Base-by-base conservation (phyloP, 257 asterid genomes). In the Penstemon newberryi region DNA sequence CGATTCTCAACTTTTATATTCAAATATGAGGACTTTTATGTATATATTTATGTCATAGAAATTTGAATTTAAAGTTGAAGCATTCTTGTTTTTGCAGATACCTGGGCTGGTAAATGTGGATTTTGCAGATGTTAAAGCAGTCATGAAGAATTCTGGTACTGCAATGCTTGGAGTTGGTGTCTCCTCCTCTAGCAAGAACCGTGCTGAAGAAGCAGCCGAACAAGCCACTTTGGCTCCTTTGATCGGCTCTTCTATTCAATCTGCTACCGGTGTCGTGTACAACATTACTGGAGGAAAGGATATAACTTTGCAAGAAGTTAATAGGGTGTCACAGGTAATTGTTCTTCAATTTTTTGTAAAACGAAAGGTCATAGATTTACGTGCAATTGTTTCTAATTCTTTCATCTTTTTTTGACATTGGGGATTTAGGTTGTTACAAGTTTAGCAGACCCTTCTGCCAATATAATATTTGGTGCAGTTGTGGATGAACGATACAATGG, bases 151-250 rank as follows among this genome's bases (percentile, higher is more conserved):
- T 67, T 94, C 99, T 40, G 98, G 99, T 49, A 91, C 99, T 45
- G 99, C 99, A n/a, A 94, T 94, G 99, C 96, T 91, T 39, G 98
- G 99, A 15, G 97, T 91, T 39, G 99, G 99, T 42, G 98, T 94
- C 52, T 94, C 99, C 2, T 25, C 33, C 38, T 91, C 98, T 58
- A 94, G 99, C 84, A 94, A 91, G 82, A 91, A 94, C 76, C 96
- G 98, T 11, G 98, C 99, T 65, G 99, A 91, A 77, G 99, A 94
- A 82, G 99, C 99, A 67, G 99, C 99, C 6, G 96, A 94, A 77
- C 96, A 94, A 69, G 99, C 99, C 64, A 94, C 99, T 67, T 79
- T 87, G 76, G 93, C 99, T 70, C 99, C 99, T 66, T 70, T 94
- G 68, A 91, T 94, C 56, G 99, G 98, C 52, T 87, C 99, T 4